Base-by-base conservation (phyloP, 257 asterid species). In the Nicotiana obtusifolia region DNA sequence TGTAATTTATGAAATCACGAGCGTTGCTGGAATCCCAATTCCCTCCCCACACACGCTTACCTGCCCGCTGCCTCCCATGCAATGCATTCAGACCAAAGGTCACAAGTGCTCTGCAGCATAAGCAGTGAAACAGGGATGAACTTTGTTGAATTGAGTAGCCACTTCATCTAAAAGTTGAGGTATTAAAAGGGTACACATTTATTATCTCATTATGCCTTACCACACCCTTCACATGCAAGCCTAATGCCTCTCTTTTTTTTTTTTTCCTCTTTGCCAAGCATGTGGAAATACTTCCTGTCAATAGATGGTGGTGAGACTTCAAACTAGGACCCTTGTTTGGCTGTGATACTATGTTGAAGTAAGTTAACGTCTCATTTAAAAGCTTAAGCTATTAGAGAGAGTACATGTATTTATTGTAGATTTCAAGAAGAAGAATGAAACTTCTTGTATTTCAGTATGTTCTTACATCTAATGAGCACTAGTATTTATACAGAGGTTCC, bases 1-100 rank as follows among this genome's bases (percentile, higher is more conserved):
- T 94, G 87, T 94, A 91, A 80, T 65, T 69, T 59, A 95, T 89
- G 88, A 95, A 92, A 87, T 91, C 96, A 66, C 44, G 92, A 26
- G 97, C 89, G 73, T 94, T 95, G 82, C 86, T 84, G 28, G 97
- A 79, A 79, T 61, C 71, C 82, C 82, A 79, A 56, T 61, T 24
- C 56, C 82, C 61, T 79, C 5, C 59, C 82, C 37, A 79, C 35
- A 15, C 19, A 61, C 17, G 68, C 57, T 41, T 61, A 59, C 35
- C 10, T 3, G 75, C 14, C 35, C 1, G 28, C 16, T 61, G 62
- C 10, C 82, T 61, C 24, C 82, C 82, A 13, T 2, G 59, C 41
- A 79, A 64, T 6, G 82, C 82, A 79, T 79, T 79, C 69, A 79
- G 62, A 17, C 61, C 75, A 44, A 79, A 79, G 17, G 71, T 79